These are phyloP conservation scores for Podaxis sp. DNA, from an alignment of 768 basidiomycete genomes.

Conservation along the genomic window DNA sequence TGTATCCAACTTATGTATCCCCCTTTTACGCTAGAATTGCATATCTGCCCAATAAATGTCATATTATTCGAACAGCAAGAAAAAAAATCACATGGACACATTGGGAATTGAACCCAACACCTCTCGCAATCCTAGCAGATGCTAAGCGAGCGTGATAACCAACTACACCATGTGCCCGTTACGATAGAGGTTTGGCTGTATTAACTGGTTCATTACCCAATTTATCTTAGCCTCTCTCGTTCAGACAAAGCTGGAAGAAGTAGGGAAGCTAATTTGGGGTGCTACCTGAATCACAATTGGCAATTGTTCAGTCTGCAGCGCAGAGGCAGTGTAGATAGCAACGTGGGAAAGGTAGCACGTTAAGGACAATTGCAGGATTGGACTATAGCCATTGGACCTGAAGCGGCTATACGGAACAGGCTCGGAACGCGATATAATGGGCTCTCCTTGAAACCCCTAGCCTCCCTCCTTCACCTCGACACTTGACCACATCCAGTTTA, in stretches of 20 bases:
- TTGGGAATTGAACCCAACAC: conserved; percentile 20
- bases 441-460: neutral
- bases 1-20: too few relatives aligned
- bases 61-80: too few relatives aligned
- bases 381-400: neutral
- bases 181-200: too few relatives aligned
- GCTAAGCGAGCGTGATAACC: conserved; percentile 21
- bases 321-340: neutral
- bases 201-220: too few relatives aligned
- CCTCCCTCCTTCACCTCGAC: neutral
- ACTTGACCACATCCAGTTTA: neutral
- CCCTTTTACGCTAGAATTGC: too few relatives aligned
- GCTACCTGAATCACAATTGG: too few relatives aligned
- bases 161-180: conserved; percentile 20
- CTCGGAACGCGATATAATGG: neutral
- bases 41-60: too few relatives aligned
- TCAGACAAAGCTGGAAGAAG: conserved; percentile 21
- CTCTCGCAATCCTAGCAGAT: conserved; percentile 15
- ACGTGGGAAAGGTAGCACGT: neutral
- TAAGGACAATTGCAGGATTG: neutral
- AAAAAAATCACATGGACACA: conserved; percentile 11
- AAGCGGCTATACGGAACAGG: neutral
- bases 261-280: neutral
- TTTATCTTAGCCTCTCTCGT: neutral
- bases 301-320: too few relatives aligned